Base-by-base conservation (phyloP, 768 basidiomycete species). In the Mycena kentingensis region DNA sequence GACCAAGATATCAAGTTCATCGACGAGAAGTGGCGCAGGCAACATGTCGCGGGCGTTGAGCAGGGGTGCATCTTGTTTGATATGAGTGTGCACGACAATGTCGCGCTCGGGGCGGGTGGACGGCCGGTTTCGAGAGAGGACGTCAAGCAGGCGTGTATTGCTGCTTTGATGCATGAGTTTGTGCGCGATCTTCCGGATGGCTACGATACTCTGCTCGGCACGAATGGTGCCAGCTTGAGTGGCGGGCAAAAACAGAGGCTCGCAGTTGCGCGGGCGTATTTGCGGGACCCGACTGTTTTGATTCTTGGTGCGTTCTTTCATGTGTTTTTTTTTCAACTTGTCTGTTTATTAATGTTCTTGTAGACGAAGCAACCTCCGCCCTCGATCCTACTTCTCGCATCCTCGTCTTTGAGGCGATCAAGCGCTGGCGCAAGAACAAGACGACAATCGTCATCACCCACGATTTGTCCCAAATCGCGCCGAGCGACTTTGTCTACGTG, bases 371-470 rank as follows among this genome's bases (percentile, higher is more conserved):
- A 26, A 83, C 82, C 19, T 82, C 81, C 15, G 81, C 82, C 38
- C 70, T 91, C 52, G 89, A 91, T 64, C 80, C 82, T 26, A 81
- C 83, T 10, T 88, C 88, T 12, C 81, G 89, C 32, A 70, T 85
- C 25, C 75, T 87, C 43, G 87, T 90, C 21, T 86, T 84, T 36
- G 75, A 78, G 48, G 78, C 79, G 6, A 71, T 75, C 49, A 61
- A 63, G 66, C 67, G 66, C 24, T 89, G 86, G 85, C 75, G 85
- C 25, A 67, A 67, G 32, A 84, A 86, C 69, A 80, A 78, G 62
- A 90, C 85, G 31, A 88, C 86, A 7, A 81, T 87, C 63, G 80
- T 87, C 58, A 90, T 92, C 65, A 91, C 89, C 0, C 89, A 91
- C 67, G 89, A 91, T 60, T 79, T 91, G 22, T 81, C 80, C 1